Percentiles rank a stretch among this genome's conserved stretches.
phyloP scores from a whole-genome alignment of 164 flowering plant species.

The Nymphaea thermarum region DNA sequence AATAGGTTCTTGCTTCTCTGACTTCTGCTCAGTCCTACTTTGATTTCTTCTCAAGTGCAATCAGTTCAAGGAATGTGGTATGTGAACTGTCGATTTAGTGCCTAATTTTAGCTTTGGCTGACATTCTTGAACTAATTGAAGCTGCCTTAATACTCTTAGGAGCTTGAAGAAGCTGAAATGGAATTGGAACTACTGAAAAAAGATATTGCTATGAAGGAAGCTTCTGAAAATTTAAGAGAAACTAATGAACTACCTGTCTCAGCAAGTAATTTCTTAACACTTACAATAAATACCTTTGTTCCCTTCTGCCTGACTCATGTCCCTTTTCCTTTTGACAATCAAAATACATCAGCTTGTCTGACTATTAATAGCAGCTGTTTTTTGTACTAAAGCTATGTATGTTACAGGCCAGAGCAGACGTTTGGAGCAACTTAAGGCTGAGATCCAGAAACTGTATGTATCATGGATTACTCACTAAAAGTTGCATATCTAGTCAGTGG shows the following conservation, averaged over 20 bases:
- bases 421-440: conserved; percentile 68
- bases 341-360: too few species aligned
- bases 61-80: conserved; percentile 48
- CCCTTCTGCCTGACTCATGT: too few species aligned
- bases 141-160: conserved; percentile 23
- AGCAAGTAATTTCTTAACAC: conserved; percentile 18
- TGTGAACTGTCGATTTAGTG: conserved; percentile 1
- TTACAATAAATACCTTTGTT: not conserved
- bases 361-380: too few species aligned
- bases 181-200: conserved; percentile 64
- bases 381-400: too few species aligned
- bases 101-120: too few species aligned
- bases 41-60: conserved; percentile 49
- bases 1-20: conserved; percentile 60
- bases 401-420: conserved; percentile 13
- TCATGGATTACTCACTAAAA: not conserved
- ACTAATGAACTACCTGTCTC: conserved; percentile 13
- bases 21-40: conserved; percentile 57
- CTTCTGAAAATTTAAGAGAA: conserved; percentile 20
- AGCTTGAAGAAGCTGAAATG: conserved; percentile 78
- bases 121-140: too few species aligned
- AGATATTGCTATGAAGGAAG: conserved; percentile 26
- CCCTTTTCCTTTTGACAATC: too few species aligned
- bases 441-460: conserved; percentile 59
- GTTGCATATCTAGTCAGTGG: not conserved